Base-by-base conservation (phyloP, 2,329 filamentous ascomycete species). In the Fusarium transvaalense region DNA sequence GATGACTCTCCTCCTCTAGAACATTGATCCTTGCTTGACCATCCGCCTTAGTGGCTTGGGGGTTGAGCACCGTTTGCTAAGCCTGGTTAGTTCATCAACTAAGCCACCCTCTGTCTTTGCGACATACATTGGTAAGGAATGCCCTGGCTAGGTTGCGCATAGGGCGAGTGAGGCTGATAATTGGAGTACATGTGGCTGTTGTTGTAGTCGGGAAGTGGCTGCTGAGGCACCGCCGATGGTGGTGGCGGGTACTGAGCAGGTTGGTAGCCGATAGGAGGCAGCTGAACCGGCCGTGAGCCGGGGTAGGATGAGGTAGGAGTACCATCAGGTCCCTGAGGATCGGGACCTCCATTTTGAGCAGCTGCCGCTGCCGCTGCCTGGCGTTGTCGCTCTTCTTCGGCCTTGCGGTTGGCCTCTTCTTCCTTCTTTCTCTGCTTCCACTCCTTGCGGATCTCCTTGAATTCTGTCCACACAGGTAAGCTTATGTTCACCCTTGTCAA, bases 401-500 rank as follows among this genome's bases (percentile, higher is more conserved):
- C 67, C 59, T 69, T 69, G 38, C 67, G 67, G n/a, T 64, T 66
- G 19, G 67, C 67, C 38, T 97, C 94, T 69, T 98, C 95, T 79
- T 98, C 96, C 92, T 99, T 99, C 88, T 98, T 98, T 76, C 96
- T 93, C 38, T 93, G 92, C 84, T 98, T 99, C 96, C 96, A 99
- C 77, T 98, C 95, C 78, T 98, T 98, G 68, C 96, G 92, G 64
- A 98, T 97, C 77, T 99, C 96, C 79, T 99, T 99, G 83, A 99
- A 98, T 80, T 98, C 96, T 98, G 76, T 70, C 75, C 66, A 9
- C 58, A n/a, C 3, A 12, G 23, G 74, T 78, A 74, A 79, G 76
- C 35, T 6, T 12, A 8, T 13, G 8, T 43, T 23, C 31, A 17
- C 25, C 12, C 9, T 12, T 14, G 47, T 39, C 17, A 10, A 21